Evolutionary conservation across 257 asterid genomes (phyloP).

Genomic region (Vinca minor): DNA sequence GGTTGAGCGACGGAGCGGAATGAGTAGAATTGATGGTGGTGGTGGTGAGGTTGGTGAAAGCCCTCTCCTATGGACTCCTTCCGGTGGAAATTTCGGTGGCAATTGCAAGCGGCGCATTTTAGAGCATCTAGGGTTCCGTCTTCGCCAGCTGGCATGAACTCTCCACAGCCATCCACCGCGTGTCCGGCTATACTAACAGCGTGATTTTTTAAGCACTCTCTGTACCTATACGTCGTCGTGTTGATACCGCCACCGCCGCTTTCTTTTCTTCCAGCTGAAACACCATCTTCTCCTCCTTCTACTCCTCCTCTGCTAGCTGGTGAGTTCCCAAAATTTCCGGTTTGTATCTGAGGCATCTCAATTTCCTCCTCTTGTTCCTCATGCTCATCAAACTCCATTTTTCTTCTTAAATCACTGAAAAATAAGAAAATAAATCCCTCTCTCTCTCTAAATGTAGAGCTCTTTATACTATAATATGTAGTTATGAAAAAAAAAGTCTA

Average conservation of each 20-base stretch:
- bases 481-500: constrained; percentile 9
- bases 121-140: constrained; percentile 60
- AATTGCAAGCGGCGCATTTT: constrained; percentile 65
- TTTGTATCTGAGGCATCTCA: constrained; percentile 9
- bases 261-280: constrained; percentile 6
- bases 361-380: constrained; percentile 32
- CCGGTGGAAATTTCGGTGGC: constrained; percentile 89
- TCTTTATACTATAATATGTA: not conserved
- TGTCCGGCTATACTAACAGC: constrained; percentile 68
- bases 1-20: constrained; percentile 19
- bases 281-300: no score
- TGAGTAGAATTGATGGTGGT: constrained; percentile 19
- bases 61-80: constrained; percentile 30
- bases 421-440: not conserved
- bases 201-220: constrained; percentile 68
- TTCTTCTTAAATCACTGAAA: no score
- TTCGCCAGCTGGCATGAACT: constrained; percentile 64
- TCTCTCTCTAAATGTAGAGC: not conserved
- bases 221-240: constrained; percentile 26
- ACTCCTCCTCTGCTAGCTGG: constrained; percentile 9
- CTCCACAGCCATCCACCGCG: constrained; percentile 77
- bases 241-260: constrained; percentile 9
- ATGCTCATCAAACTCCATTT: constrained; percentile 35
- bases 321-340: constrained; percentile 12
- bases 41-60: constrained; percentile 17